Base-by-base conservation (phyloP, 148 eudicot genomes). In the Euryodendron excelsum region DNA sequence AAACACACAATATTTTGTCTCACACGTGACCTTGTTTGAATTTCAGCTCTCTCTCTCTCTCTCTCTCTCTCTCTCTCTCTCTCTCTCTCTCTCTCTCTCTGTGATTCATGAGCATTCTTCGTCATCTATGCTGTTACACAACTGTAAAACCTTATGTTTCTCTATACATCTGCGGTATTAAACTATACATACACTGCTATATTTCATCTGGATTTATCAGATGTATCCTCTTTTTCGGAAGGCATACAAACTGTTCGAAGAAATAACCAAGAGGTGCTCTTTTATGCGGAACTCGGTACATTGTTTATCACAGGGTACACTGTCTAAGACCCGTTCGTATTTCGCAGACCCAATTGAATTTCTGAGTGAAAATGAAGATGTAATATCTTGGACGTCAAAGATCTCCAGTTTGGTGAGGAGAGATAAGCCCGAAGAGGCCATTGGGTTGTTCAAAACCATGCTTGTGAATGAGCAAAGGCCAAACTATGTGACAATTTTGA, bases 401-500 rank as follows among this genome's bases (percentile, higher is more conserved):
- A 83, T 91, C 37, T 89, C 92, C 27, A 41, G 77, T 65, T 83
- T 88, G 74, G 86, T 85, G 52, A 78, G 85, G 58, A 83, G 81
- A 77, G 82, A 84, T 71, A 81, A 78, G 75, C 83, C 88, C 5
- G 30, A 34, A 65, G 86, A 88, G 20, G 94, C 94, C 64, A 79
- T 91, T 79, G 65, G 60, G 34, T 25, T 78, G 81, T 91, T 89
- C 79, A 91, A 82, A 63, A 13, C 72, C 55, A 88, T 91, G 86
- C 84, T 88, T 76, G 10, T 59, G 17, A 50, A 60, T 21, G 83
- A 76, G 27, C 82, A 82, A 33, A 88, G 84, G 45, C 89, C 88
- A 1, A 88, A 87, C 61, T 84, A 85, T 75, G 91, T 87, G 27
- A 88, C 94, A 2, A 48, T 84, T 33, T 79, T 90, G 73, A 87